Percentiles rank a stretch among this genome's conserved stretches.
Conservation (phyloP, 2,329 filamentous ascomycete species). For the Emergomyces orientalis region DNA sequence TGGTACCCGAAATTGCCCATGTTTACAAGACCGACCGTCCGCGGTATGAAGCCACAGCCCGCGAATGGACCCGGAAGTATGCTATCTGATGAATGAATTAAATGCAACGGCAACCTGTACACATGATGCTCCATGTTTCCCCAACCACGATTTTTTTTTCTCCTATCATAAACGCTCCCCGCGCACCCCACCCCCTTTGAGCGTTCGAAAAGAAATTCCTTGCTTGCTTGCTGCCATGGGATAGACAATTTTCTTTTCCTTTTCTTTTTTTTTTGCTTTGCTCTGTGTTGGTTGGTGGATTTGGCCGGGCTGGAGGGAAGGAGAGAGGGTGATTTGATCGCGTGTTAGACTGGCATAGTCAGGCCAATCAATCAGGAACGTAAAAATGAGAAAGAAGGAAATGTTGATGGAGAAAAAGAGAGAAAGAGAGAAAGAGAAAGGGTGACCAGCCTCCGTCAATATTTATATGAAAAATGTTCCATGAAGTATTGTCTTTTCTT, state of each 20-base stretch:
- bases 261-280: neutral
- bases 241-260: neutral
- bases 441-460: neutral
- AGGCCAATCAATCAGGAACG: neutral
- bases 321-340: neutral
- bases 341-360: neutral
- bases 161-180: neutral
- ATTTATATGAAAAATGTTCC: neutral
- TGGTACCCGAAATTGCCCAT: constrained; percentile 97
- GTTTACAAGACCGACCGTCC: constrained; percentile 99
- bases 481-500: neutral
- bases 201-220: neutral
- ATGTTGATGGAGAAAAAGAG: neutral
- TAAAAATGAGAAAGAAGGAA: neutral
- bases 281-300: neutral
- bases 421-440: neutral
- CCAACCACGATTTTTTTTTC: neutral
- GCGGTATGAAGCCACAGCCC: constrained; percentile 89
- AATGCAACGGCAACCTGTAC: neutral
- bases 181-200: neutral
- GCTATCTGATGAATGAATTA: constrained; percentile 59
- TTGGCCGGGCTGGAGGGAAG: neutral
- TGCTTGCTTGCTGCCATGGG: neutral
- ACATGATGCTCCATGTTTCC: neutral
- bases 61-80: constrained; percentile 99